A percentile compares a stretch with the other conserved stretches of the same genome.
These are phyloP conservation scores for Linum lewisii DNA, from an alignment of 345 rosid genomes.

Conservation along the genomic window DNA sequence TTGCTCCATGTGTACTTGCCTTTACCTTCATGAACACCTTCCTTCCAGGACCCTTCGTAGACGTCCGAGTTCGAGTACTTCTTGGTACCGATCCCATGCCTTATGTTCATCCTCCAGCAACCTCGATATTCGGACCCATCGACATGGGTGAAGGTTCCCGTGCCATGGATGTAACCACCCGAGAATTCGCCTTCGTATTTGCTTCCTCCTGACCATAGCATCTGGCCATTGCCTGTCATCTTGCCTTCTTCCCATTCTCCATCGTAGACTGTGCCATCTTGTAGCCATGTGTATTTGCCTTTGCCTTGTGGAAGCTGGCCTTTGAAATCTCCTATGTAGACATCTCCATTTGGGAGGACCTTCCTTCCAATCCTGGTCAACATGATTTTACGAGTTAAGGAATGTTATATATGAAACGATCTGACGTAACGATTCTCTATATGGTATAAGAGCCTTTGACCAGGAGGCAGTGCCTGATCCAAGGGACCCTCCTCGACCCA, in stretches of 20 bases:
- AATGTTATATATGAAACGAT: too few species aligned
- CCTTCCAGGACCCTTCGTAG: conserved; percentile 87
- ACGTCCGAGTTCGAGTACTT: conserved; percentile 53
- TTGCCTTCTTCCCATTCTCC: conserved; percentile 88
- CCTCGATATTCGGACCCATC: conserved; percentile 66
- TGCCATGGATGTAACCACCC: conserved; percentile 80
- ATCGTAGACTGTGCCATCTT: conserved; percentile 54
- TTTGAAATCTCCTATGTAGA: conserved; percentile 48
- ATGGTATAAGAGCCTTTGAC: too few species aligned
- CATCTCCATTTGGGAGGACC: conserved; percentile 57
- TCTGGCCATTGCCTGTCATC: conserved; percentile 70
- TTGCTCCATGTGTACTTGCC: conserved; percentile 73
- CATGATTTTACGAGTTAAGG: too few species aligned
- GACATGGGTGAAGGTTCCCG: conserved; percentile 46
- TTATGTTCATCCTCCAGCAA: conserved; percentile 76
- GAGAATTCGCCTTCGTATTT: conserved; percentile 80
- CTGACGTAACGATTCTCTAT: too few species aligned
- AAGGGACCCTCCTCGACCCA: too few species aligned
- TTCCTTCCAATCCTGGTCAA: conserved; percentile 36
- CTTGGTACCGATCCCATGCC: conserved; percentile 76
- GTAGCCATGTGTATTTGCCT: conserved; percentile 64
- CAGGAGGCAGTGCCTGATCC: too few species aligned
- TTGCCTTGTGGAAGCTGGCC: conserved; percentile 63
- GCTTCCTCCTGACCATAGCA: conserved; percentile 63
- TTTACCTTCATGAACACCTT: conserved; percentile 71